Conservation (phyloP, 768 basidiomycete genomes). For the Pulveroboletus frians region DNA sequence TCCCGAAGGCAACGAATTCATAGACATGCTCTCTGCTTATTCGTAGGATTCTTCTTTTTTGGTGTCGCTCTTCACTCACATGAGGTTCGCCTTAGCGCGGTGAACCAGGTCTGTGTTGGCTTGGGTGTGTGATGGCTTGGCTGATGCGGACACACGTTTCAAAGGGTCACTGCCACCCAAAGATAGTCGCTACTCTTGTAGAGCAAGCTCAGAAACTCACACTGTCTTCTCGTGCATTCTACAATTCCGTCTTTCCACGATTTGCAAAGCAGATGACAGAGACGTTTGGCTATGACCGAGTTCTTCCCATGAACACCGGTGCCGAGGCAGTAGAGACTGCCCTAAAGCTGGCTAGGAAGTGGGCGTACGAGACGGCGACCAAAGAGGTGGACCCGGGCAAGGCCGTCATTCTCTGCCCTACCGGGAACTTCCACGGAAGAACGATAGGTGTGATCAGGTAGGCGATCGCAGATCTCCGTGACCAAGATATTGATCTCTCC, state of each 20-base stretch:
- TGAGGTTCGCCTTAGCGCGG: conserved; percentile 47
- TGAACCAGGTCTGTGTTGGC: conserved; percentile 65
- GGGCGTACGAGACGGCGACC: conserved; percentile 91
- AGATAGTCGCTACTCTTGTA: conserved; percentile 74
- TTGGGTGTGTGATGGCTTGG: conserved; percentile 5
- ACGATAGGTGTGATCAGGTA: conserved; percentile 85
- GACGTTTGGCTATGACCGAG: conserved; percentile 91
- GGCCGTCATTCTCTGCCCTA: conserved; percentile 81
- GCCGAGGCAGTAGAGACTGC: conserved; percentile 97
- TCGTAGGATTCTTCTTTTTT: conserved; percentile 46
- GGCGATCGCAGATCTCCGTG: conserved; percentile 8
- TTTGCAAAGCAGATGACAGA: conserved; percentile 82
- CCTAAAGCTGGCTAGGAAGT: conserved; percentile 94
- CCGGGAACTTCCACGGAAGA: conserved; percentile 94
- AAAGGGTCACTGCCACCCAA: conserved; percentile 88
- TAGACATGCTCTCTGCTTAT: conserved; percentile 97
- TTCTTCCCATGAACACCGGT: conserved; percentile 98
- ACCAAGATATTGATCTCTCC: conserved; percentile 6
- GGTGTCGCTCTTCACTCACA: conserved; percentile 1
- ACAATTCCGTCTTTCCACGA: conserved; percentile 86
- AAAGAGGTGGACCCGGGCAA: conserved; percentile 47
- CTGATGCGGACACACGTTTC: conserved; percentile 16
- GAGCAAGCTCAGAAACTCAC: conserved; percentile 88
- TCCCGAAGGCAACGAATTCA: conserved; percentile 91
- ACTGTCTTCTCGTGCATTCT: conserved; percentile 93